These are phyloP conservation scores for Botrytis fragariae DNA, from an alignment of 2,329 filamentous ascomycete species.

Conservation along the genomic window DNA sequence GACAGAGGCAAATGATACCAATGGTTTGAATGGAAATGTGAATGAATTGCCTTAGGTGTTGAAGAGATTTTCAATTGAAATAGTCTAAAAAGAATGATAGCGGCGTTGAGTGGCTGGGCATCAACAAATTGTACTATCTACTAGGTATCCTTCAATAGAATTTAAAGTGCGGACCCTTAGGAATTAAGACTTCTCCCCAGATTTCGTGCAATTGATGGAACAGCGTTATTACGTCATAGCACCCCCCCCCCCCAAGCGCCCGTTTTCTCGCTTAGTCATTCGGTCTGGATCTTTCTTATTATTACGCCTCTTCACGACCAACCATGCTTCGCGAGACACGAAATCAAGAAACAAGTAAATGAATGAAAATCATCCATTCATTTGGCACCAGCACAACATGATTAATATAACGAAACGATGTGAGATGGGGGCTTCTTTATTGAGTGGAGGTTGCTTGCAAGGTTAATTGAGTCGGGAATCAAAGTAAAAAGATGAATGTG, in stretches of 20 bases:
- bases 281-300: not conserved
- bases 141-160: not conserved
- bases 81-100: not conserved
- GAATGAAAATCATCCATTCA: not conserved
- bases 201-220: not conserved
- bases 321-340: constrained; percentile 1
- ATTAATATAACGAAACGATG: not conserved
- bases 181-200: not conserved
- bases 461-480: not conserved
- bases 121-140: constrained; percentile 3
- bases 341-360: not conserved
- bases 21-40: constrained; percentile 23
- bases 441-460: not conserved
- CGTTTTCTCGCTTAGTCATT: not conserved
- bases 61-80: not conserved
- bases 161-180: not conserved
- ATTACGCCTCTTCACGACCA: not conserved
- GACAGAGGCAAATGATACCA: constrained; percentile 29
- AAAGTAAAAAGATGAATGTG: not conserved
- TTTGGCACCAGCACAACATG: not conserved
- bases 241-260: not conserved
- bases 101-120: not conserved
- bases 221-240: not conserved
- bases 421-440: not conserved
- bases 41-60: constrained; percentile 23